These are phyloP conservation scores for Endotrypanum monterogeii DNA, from an alignment of 208 protist genomes.

Conservation along the genomic window DNA sequence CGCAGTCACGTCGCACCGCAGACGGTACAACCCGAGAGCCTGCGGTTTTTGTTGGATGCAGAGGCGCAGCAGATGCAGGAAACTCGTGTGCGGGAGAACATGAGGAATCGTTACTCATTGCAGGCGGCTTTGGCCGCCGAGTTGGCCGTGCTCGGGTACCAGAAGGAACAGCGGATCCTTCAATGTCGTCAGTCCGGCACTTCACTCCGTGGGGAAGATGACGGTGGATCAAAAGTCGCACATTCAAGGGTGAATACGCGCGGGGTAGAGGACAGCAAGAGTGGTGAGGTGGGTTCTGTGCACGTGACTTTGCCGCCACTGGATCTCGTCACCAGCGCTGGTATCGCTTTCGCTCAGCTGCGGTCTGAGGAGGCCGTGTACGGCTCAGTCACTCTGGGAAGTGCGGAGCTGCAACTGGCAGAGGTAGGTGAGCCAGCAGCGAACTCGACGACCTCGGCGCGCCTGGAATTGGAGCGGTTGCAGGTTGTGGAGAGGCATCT, in stretches of 20 bases:
- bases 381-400: constrained; percentile 15
- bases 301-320: constrained; percentile 26
- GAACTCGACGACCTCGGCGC: constrained; percentile 66
- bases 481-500: constrained; percentile 12
- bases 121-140: constrained; percentile 68
- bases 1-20: constrained; percentile 21
- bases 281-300: constrained; percentile 3
- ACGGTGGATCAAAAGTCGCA: background rate
- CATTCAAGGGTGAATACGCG: background rate
- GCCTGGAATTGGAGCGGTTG: constrained; percentile 54
- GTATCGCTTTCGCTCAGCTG: constrained; percentile 21
- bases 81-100: constrained; percentile 52
- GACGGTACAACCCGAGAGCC: constrained; percentile 14
- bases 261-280: background rate
- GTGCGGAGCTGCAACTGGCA: constrained; percentile 41
- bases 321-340: constrained; percentile 28
- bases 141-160: constrained; percentile 40
- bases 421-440: constrained; percentile 51
- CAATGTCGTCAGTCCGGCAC: background rate
- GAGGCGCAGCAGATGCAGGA: constrained; percentile 43
- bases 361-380: constrained; percentile 21
- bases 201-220: background rate
- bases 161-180: constrained; percentile 13
- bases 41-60: constrained; percentile 32
- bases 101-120: constrained; percentile 63